Base-by-base conservation (phyloP, 225 moss, liverwort and hornwort species). In the Bryoerythrophyllum caledonicum region DNA sequence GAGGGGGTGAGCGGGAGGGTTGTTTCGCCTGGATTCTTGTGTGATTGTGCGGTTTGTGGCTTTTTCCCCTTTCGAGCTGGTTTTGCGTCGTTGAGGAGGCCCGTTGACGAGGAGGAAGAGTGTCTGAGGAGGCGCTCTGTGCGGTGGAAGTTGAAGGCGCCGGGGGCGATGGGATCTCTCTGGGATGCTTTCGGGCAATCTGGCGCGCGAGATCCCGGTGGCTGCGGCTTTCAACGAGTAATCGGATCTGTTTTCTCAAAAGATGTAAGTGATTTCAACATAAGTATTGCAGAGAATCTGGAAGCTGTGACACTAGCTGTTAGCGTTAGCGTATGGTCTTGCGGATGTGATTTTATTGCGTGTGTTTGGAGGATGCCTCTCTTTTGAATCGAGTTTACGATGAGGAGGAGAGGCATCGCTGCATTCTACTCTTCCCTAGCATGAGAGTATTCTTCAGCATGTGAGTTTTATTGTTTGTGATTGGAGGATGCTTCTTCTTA, bases 371-470 rank as follows among this genome's bases (percentile, higher is more conserved):
- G 54, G 55, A 44, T 55, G 62, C 32, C 32, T 32, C 32, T n/a
- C n/a, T n/a, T n/a, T n/a, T n/a, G n/a, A n/a, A 30, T 5, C 38
- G 8, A 38, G 7, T 10, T 9, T 38, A 38, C 20, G 83, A 81
- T 62, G 88, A 88, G 20, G 85, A 83, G 81, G 86, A 88, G 74
- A 83, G 68, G 44, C 86, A 86, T 76, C 86, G 88, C 43, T 86
- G 86, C 37, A 86, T 88, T 53, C 56, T 88, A 20, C 76, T 86
- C 65, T 88, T 88, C 60, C 85, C 76, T 23, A 83, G 79, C n/a
- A 76, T 88, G 88, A 74, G 77, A 21, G 81, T 83, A 51, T 48
- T 86, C 8, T 86, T 81, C 71, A 86, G 16, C 83, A 54, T 23
- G 54, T 55, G 54, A 55, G 23, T 23, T 3, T 21, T 55, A 55